These are phyloP conservation scores for Termitomyces sp. DNA, from an alignment of 768 basidiomycete genomes.

Conservation along the genomic window DNA sequence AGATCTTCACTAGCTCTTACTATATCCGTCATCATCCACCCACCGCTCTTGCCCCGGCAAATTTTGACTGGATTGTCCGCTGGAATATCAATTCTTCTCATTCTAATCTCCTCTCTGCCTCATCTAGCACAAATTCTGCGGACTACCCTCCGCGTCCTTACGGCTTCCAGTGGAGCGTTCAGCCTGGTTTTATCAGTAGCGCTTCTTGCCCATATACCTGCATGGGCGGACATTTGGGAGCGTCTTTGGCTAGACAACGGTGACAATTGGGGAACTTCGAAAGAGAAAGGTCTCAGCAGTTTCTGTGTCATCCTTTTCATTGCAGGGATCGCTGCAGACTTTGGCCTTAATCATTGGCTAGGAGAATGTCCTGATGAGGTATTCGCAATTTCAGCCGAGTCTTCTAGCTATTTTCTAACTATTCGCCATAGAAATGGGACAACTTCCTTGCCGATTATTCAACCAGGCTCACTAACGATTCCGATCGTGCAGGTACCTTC, in stretches of 20 bases:
- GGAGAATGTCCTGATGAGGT: slow-evolving; percentile 74
- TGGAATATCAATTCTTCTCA: slow-evolving; percentile 34
- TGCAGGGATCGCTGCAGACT: slow-evolving; percentile 47
- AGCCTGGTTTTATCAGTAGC: slow-evolving; percentile 52
- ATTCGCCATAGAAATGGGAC: slow-evolving; percentile 57
- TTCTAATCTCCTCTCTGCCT: slow-evolving; percentile 39
- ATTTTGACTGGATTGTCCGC: slow-evolving; percentile 37
- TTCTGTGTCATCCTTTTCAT: slow-evolving; percentile 49
- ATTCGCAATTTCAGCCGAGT: slow-evolving; percentile 9
- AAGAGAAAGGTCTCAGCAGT: slow-evolving; percentile 58
- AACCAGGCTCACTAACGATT: slow-evolving; percentile 46
- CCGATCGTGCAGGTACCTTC: slow-evolving; percentile 56
- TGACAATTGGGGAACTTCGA: slow-evolving; percentile 47
- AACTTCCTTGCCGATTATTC: slow-evolving; percentile 58
- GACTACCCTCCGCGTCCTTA: slow-evolving; percentile 44
- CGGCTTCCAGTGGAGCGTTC: slow-evolving; percentile 54
- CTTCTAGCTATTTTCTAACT: background rate
- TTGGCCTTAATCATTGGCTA: slow-evolving; percentile 47
- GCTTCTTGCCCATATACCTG: slow-evolving; percentile 41
- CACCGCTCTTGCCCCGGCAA: slow-evolving; percentile 34
- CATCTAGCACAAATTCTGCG: slow-evolving; percentile 43
- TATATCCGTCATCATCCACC: slow-evolving; percentile 18
- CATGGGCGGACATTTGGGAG: slow-evolving; percentile 64
- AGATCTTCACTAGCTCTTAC: slow-evolving; percentile 14
- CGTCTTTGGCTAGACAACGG: slow-evolving; percentile 51